Percentiles rank a stretch among this genome's conserved stretches.
phyloP scores from a whole-genome alignment of 108 stramenopile species.

The Seminavis robusta region DNA sequence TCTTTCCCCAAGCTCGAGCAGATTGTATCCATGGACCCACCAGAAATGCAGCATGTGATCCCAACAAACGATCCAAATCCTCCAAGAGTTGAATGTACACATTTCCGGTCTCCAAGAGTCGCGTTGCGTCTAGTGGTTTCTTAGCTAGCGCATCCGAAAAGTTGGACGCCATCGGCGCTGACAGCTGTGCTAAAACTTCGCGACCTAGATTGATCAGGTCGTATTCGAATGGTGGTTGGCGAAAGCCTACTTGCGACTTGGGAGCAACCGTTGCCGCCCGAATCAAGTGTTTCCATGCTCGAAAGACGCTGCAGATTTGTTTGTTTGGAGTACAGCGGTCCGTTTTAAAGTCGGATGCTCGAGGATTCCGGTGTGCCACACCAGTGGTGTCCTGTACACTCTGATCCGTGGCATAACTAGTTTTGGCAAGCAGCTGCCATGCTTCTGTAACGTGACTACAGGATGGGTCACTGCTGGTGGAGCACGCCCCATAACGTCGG shows the following conservation, averaged over 20 bases:
- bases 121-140: conserved; percentile 1
- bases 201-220: conserved; percentile 43
- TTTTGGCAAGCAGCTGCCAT: conserved; percentile 16
- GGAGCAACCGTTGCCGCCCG: conserved; percentile 2
- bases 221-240: conserved; percentile 21
- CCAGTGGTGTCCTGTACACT: conserved; percentile 30
- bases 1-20: conserved; percentile 15
- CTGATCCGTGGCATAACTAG: conserved; percentile 20
- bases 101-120: conserved; percentile 8
- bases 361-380: conserved; percentile 18
- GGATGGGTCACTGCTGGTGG: background rate
- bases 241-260: background rate
- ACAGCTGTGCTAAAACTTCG: conserved; percentile 37
- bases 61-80: conserved; percentile 29
- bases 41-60: conserved; percentile 20
- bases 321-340: conserved; percentile 30
- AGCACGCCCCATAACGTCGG: conserved; percentile 25
- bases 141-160: conserved; percentile 26
- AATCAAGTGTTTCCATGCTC: conserved; percentile 21
- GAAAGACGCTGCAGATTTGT: conserved; percentile 20
- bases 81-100: conserved; percentile 17
- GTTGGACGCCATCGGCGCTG: conserved; percentile 23
- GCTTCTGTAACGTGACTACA: conserved; percentile 5
- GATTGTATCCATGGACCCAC: conserved; percentile 27
- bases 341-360: conserved; percentile 11